phyloP scores from a whole-genome alignment of 1,139 yeast genomes.

The Geotrichum australiense region DNA sequence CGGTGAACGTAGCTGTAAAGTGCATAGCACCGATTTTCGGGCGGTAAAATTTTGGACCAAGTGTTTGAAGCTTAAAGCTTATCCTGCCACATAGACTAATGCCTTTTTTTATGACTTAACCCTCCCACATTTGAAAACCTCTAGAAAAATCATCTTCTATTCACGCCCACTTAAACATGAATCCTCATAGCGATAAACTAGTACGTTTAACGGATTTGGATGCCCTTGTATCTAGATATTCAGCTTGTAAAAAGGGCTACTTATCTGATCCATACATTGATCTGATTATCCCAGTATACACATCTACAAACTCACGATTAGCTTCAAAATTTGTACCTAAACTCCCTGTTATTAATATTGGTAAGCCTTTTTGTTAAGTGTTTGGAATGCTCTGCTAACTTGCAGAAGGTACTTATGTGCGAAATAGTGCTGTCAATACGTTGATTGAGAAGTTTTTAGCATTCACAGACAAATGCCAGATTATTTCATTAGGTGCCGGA shows the following conservation, averaged over 20 bases:
- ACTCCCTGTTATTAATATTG: constrained; percentile 68
- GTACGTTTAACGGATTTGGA: constrained; percentile 75
- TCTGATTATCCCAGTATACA: constrained; percentile 32
- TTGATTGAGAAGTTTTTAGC: constrained; percentile 47
- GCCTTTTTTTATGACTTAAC: too few relatives aligned
- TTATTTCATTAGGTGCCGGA: constrained; percentile 89
- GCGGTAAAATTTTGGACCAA: too few relatives aligned
- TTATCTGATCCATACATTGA: constrained; percentile 48
- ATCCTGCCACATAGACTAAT: too few relatives aligned
- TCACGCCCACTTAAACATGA: too few relatives aligned
- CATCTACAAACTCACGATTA: constrained; percentile 20
- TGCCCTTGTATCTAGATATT: constrained; percentile 68
- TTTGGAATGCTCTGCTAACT: neutral
- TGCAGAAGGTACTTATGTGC: constrained; percentile 36
- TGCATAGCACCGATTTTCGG: too few relatives aligned
- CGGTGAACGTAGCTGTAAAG: too few relatives aligned
- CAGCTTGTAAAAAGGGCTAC: constrained; percentile 52
- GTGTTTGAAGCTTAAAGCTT: too few relatives aligned
- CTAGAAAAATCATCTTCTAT: too few relatives aligned
- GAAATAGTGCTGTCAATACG: constrained; percentile 57
- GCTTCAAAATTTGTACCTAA: constrained; percentile 39
- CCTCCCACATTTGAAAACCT: too few relatives aligned
- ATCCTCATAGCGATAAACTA: constrained; percentile 31
- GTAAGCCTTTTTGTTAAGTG: constrained; percentile 17
- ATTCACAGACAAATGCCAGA: constrained; percentile 39